Conservation (phyloP, 257 asterid species). For the Gentiana straminea region DNA sequence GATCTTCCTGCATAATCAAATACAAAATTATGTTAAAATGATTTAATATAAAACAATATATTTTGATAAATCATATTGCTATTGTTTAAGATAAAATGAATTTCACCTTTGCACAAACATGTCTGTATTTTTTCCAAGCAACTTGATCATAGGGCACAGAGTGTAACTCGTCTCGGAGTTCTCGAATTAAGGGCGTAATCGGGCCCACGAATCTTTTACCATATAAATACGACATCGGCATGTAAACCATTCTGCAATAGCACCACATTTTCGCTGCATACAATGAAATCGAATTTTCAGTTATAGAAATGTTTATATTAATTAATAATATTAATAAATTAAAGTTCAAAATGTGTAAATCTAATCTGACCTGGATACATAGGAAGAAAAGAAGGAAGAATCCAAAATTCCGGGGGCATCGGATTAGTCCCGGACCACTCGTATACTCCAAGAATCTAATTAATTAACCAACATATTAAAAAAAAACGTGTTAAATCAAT, state of each 20-base stretch:
- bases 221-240: slow-evolving; percentile 28
- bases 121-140: slow-evolving; percentile 18
- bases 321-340: not conserved
- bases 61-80: too few species aligned
- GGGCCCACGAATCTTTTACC: slow-evolving; percentile 22
- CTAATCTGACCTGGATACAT: not conserved
- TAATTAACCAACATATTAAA: not conserved
- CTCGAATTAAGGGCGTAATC: slow-evolving; percentile 12
- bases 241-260: slow-evolving; percentile 17
- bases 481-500: not conserved
- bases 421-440: slow-evolving; percentile 6
- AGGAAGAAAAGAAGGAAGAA: not conserved
- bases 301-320: not conserved
- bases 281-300: too few species aligned
- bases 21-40: not conserved
- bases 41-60: not conserved
- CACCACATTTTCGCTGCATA: slow-evolving; percentile 22
- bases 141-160: slow-evolving; percentile 13
- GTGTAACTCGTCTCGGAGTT: slow-evolving; percentile 18
- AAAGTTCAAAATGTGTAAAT: not conserved
- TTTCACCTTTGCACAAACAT: slow-evolving; percentile 18
- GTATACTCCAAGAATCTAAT: slow-evolving; percentile 1
- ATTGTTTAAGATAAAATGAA: not conserved
- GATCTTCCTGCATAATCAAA: slow-evolving; percentile 13
- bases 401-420: not conserved